These are phyloP conservation scores for Malus hybrid DNA, from an alignment of 331 rosid species.

Conservation along the genomic window DNA sequence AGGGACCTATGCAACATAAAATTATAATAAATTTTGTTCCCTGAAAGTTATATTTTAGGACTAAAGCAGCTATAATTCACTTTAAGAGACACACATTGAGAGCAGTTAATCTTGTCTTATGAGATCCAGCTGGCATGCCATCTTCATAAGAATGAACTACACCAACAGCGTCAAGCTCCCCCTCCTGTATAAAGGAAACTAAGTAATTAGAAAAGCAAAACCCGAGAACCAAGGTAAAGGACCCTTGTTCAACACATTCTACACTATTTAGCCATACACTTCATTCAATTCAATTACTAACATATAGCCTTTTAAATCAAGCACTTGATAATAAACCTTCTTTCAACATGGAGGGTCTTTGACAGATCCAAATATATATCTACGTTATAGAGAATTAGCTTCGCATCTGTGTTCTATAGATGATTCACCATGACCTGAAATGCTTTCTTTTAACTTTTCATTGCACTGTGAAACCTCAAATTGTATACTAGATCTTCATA, in stretches of 20 bases:
- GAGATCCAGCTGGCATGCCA: constrained; percentile 64
- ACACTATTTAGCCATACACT: neutral
- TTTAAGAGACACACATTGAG: constrained; percentile 52
- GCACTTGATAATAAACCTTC: neutral
- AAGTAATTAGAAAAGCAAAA: constrained; percentile 10
- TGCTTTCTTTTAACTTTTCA: neutral
- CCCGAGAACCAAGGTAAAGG: constrained; percentile 13
- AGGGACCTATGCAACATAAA: constrained; percentile 53
- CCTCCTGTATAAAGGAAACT: constrained; percentile 53
- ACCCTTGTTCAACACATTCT: neutral
- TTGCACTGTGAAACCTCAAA: neutral
- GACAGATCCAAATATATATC: neutral
- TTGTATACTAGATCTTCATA: neutral
- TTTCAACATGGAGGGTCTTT: neutral
- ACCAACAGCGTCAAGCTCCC: constrained; percentile 63
- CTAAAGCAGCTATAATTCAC: constrained; percentile 11
- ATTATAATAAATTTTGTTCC: neutral
- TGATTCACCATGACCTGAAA: neutral
- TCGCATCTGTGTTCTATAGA: neutral
- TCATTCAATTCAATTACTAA: neutral
- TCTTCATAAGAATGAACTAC: constrained; percentile 88
- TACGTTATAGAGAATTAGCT: neutral
- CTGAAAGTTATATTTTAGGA: neutral
- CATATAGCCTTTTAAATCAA: neutral
- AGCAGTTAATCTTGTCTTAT: constrained; percentile 75